Percentiles rank a stretch among this genome's conserved stretches.
Conservation (phyloP, 257 asterid genomes). For the Solanum sparsipilum region DNA sequence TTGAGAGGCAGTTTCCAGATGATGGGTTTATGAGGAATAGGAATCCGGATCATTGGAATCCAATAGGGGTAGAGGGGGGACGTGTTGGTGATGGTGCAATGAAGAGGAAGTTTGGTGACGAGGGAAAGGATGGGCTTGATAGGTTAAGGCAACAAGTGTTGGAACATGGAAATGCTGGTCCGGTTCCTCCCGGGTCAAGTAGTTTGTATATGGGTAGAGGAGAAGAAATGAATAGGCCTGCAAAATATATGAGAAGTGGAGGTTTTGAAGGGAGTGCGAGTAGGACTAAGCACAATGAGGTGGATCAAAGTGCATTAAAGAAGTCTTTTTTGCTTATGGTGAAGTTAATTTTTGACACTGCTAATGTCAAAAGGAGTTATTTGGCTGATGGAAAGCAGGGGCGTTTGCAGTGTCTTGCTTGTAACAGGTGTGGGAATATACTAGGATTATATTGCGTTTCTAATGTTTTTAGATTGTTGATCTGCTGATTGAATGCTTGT, state of each 20-base stretch:
- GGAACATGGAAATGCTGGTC: conserved; percentile 65
- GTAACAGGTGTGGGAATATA: conserved; percentile 5
- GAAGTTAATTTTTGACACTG: neutral
- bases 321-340: neutral
- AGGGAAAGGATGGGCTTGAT: conserved; percentile 63
- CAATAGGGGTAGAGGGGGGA: conserved; percentile 9
- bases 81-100: conserved; percentile 28
- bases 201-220: conserved; percentile 27
- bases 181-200: conserved; percentile 23
- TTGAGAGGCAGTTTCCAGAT: conserved; percentile 43
- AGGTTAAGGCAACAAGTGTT: conserved; percentile 87
- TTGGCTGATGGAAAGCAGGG: conserved; percentile 9
- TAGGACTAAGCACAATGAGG: conserved; percentile 5
- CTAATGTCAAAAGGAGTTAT: neutral
- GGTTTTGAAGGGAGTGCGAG: neutral
- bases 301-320: conserved; percentile 8
- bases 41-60: conserved; percentile 36
- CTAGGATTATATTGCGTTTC: neutral
- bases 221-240: conserved; percentile 44
- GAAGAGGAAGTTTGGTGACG: conserved; percentile 76
- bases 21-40: conserved; percentile 21
- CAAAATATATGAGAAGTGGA: conserved; percentile 38
- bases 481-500: neutral
- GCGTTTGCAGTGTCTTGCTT: conserved; percentile 3
- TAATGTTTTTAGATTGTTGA: neutral